phyloP scores from a whole-genome alignment of 768 basidiomycete genomes.

The Mycena haematopus region DNA sequence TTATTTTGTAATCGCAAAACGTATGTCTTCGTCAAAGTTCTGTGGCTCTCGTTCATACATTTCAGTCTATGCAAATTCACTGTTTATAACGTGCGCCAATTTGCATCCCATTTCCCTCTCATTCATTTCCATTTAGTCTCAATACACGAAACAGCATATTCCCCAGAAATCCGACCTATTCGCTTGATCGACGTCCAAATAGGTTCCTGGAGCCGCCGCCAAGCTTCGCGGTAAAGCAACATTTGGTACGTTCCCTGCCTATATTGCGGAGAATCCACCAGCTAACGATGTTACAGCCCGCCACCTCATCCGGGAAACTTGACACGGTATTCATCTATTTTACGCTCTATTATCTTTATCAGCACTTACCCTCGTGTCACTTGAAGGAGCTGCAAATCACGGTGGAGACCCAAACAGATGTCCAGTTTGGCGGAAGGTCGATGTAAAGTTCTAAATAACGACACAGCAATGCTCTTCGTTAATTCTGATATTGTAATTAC shows the following conservation, averaged over 20 bases:
- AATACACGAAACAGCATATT: constrained; percentile 45
- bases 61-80: constrained; percentile 51
- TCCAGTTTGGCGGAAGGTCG: background rate
- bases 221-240: background rate
- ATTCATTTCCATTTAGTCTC: constrained; percentile 33
- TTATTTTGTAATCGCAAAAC: constrained; percentile 59
- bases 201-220: constrained; percentile 5
- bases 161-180: background rate
- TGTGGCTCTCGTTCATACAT: background rate
- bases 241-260: background rate
- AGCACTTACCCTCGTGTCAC: background rate
- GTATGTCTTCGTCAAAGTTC: constrained; percentile 36
- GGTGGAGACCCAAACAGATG: constrained; percentile 16
- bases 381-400: constrained; percentile 13
- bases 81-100: constrained; percentile 52
- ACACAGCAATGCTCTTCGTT: background rate
- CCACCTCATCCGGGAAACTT: background rate
- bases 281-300: background rate
- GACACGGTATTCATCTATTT: background rate
- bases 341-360: background rate
- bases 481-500: background rate
- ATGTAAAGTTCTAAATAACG: background rate
- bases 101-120: background rate
- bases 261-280: background rate
- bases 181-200: background rate